These are phyloP conservation scores for Nakaseomyces delphensis DNA, from an alignment of 1,139 yeast genomes.

Conservation along the genomic window DNA sequence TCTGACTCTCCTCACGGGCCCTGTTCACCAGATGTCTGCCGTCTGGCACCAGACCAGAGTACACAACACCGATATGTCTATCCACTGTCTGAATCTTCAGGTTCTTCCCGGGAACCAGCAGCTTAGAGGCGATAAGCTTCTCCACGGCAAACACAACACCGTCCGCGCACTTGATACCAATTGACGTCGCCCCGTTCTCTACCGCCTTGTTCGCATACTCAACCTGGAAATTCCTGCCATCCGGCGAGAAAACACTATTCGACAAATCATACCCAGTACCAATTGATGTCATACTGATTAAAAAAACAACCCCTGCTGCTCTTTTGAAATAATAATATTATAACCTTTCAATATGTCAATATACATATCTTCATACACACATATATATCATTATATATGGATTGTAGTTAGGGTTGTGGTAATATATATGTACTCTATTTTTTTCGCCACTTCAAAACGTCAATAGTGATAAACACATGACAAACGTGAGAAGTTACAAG, in stretches of 20 bases:
- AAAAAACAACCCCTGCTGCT: too few species aligned
- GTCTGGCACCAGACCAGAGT: slow-evolving; percentile 92
- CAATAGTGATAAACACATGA: too few species aligned
- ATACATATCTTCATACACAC: too few species aligned
- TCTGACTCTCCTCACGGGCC: slow-evolving; percentile 85
- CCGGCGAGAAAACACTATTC: slow-evolving; percentile 78
- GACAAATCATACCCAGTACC: slow-evolving; percentile 97
- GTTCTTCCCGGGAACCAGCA: slow-evolving; percentile 83
- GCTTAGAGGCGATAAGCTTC: slow-evolving; percentile 76
- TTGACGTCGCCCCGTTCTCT: slow-evolving; percentile 91
- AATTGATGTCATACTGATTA: slow-evolving; percentile 56
- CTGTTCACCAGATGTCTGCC: slow-evolving; percentile 89
- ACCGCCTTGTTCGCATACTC: slow-evolving; percentile 98
- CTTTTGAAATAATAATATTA: too few species aligned
- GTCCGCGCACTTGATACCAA: slow-evolving; percentile 86
- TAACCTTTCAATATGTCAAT: too few species aligned
- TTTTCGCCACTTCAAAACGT: too few species aligned
- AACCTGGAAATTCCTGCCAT: slow-evolving; percentile 97
- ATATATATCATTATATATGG: too few species aligned
- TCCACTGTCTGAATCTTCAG: slow-evolving; percentile 88
- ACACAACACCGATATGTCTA: slow-evolving; percentile 86
- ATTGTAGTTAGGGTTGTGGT: too few species aligned
- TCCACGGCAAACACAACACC: slow-evolving; percentile 97
- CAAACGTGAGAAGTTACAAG: too few species aligned
- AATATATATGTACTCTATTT: too few species aligned